Evolutionary conservation across 2,329 filamentous ascomycete genomes (phyloP).

Genomic region (Trichothecium sympodiale): DNA sequence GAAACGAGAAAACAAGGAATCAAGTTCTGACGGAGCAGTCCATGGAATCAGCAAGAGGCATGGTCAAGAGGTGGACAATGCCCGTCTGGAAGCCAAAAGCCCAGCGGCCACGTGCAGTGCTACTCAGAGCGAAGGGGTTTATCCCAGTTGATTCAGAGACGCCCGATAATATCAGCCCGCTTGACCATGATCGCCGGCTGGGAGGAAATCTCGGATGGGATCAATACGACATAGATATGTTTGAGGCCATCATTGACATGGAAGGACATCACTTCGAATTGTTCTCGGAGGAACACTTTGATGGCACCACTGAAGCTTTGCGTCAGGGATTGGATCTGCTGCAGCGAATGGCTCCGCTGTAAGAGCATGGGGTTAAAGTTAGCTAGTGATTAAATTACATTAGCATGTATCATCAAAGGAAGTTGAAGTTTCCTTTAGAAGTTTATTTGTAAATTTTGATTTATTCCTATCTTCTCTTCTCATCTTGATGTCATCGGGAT

Average conservation of each 20-base stretch:
- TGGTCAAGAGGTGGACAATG: slow-evolving; percentile 27
- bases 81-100: slow-evolving; percentile 22
- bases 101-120: slow-evolving; percentile 26
- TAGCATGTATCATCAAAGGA: no score
- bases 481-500: no score
- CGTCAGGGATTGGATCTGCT: no score
- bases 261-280: slow-evolving; percentile 1
- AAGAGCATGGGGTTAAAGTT: no score
- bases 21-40: slow-evolving; percentile 23
- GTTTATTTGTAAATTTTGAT: no score
- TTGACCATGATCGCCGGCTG: neutral
- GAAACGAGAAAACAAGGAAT: slow-evolving; percentile 17
- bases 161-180: neutral
- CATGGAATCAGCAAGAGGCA: slow-evolving; percentile 29
- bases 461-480: no score
- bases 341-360: no score
- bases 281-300: neutral
- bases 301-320: neutral
- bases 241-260: neutral
- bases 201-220: neutral
- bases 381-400: no score
- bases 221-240: neutral
- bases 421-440: no score
- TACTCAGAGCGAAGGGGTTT: slow-evolving; percentile 31
- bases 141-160: neutral